phyloP scores from a whole-genome alignment of 2,329 filamentous ascomycete species.

The Canariomyces notabilis region DNA sequence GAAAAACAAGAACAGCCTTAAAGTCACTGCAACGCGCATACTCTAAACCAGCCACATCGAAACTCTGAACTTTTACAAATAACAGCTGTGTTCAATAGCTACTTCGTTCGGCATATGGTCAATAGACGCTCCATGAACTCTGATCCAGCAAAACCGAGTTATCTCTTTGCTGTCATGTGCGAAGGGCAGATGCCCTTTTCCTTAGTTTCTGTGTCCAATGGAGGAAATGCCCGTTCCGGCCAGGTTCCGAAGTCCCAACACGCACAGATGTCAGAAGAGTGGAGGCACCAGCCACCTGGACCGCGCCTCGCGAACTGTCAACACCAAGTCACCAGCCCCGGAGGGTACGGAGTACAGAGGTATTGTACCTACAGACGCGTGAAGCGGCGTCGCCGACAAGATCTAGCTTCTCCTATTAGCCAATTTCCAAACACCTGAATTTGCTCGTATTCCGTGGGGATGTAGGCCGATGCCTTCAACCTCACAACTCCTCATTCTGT shows the following conservation, averaged over 20 bases:
- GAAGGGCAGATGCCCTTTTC: neutral
- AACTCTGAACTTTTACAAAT: neutral
- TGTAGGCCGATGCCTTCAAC: no score
- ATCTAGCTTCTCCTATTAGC: no score
- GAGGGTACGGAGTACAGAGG: no score
- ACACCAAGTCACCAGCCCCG: no score
- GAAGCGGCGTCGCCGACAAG: neutral
- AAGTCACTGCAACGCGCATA: neutral
- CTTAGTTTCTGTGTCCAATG: slow-evolving; percentile 4
- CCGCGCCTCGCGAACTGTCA: no score
- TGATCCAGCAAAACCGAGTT: no score
- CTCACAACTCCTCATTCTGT: no score
- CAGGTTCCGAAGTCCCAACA: slow-evolving; percentile 6
- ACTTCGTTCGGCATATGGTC: no score
- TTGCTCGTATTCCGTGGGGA: no score
- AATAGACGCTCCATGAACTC: no score
- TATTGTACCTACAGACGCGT: no score
- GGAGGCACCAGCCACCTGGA: slow-evolving; percentile 12
- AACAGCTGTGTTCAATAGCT: neutral
- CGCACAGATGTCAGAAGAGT: neutral
- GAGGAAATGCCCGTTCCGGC: slow-evolving; percentile 7
- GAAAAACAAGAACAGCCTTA: neutral
- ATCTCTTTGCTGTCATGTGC: neutral
- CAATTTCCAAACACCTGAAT: no score
- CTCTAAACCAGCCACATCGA: neutral